Base-by-base conservation (phyloP, 2,329 filamentous ascomycete genomes). In the Chrysoporthe cubensis region DNA sequence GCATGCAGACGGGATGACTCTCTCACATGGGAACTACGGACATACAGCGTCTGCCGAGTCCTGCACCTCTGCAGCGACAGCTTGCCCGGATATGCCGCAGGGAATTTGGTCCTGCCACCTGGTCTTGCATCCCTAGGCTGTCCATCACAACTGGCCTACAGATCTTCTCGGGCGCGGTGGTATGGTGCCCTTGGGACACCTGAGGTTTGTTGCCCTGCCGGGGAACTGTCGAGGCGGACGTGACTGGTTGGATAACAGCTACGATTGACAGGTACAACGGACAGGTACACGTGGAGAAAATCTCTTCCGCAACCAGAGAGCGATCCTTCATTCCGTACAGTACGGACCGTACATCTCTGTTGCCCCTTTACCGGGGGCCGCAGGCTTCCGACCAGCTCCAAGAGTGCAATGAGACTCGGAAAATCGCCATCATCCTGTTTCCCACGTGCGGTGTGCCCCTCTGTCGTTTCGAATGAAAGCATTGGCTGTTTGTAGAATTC, bases 221-320 rank as follows among this genome's bases (percentile, higher is more conserved):
- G n/a, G 11, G 16, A 43, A 26, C 1, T 40, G 37, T 60, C 37
- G 6, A 60, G 57, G 40, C 32, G 37, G 56, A 58, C 37, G 21
- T 14, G 26, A 37, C 26, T 62, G 44, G 34, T 40, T 62, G 37
- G 60, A 40, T 46, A 40, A 52, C 44, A 52, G 26, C 16, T 40
- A 21, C 42, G 57, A 60, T 60, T 26, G 57, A 60, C 57, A 60
- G 57, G 57, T 18, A 60, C 40, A 40, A n/a, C 7, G 26, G 26
- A 26, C 26, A 26, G 26, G 50, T 34, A 54, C 50, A 26, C 50
- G 5, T 32, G 50, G 40, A 26, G 57, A 43, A 59, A 44, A 44
- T 60, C 57, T 60, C 40, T 60, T n/a, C 57, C 57, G 40, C 4
- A 32, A 32, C 11, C 57, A 60, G 57, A 60, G n/a, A 43, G 9